Evolutionary conservation across 345 rosid species (phyloP).

Genomic region (Linum usitatissimum): DNA sequence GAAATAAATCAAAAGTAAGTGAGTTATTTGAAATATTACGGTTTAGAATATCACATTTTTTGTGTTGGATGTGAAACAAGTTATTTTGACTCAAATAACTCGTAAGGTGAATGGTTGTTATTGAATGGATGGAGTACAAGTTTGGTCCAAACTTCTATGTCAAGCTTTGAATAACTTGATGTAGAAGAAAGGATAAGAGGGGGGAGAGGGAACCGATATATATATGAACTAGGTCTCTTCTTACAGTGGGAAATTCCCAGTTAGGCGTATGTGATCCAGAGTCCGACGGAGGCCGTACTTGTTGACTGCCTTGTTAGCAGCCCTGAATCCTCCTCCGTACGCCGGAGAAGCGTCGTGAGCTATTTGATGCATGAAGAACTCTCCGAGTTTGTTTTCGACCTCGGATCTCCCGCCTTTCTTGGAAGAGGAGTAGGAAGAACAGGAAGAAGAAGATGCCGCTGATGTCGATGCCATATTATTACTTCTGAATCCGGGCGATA

Average conservation of each 20-base stretch:
- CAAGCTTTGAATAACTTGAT: slow-evolving; percentile 6
- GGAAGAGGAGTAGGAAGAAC: slow-evolving; percentile 21
- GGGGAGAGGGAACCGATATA: neutral
- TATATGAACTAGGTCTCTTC: neutral
- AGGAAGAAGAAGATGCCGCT: slow-evolving; percentile 40
- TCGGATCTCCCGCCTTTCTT: slow-evolving; percentile 68
- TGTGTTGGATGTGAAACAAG: too few species aligned
- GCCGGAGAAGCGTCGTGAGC: slow-evolving; percentile 77
- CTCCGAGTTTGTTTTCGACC: slow-evolving; percentile 66
- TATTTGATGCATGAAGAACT: slow-evolving; percentile 83
- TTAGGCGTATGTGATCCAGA: slow-evolving; percentile 52
- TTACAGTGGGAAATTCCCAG: slow-evolving; percentile 65
- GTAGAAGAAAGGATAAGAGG: neutral
- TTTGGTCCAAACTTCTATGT: slow-evolving; percentile 14
- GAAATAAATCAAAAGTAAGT: too few species aligned
- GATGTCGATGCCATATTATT: slow-evolving; percentile 36
- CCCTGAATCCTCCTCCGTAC: slow-evolving; percentile 73
- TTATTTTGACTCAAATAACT: too few species aligned
- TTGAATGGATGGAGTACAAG: neutral
- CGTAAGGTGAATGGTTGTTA: neutral
- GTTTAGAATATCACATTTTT: too few species aligned
- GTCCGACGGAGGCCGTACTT: slow-evolving; percentile 66
- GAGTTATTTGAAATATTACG: too few species aligned
- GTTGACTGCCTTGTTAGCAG: slow-evolving; percentile 71
- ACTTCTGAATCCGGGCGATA: slow-evolving; percentile 41